Percentiles rank a stretch among this genome's conserved stretches.
phyloP scores from a whole-genome alignment of 2,329 filamentous ascomycete species.

The Phyllosticta citriasiana region DNA sequence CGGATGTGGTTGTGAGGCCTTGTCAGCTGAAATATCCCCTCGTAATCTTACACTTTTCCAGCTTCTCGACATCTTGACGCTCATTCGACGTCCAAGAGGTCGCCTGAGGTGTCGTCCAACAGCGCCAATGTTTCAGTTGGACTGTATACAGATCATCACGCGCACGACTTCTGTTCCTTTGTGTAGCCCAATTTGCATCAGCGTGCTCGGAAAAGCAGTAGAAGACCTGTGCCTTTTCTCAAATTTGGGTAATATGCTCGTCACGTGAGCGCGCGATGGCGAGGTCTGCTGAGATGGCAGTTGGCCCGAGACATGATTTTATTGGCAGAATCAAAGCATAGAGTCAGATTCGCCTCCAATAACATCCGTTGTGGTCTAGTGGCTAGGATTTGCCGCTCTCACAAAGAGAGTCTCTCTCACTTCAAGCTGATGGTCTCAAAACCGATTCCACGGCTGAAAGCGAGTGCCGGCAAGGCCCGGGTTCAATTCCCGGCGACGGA shows the following conservation, averaged over 20 bases:
- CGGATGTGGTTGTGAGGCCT: background rate
- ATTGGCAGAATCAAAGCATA: background rate
- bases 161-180: no score
- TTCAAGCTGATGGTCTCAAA: background rate
- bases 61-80: background rate
- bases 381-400: background rate
- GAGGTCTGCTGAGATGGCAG: no score
- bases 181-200: no score
- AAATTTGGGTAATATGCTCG: no score
- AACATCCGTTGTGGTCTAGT: background rate
- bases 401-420: background rate
- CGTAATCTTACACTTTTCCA: background rate
- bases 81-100: no score
- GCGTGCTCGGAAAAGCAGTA: no score
- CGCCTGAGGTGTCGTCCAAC: no score
- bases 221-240: no score
- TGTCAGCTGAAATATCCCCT: background rate
- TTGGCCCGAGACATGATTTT: no score
- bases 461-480: background rate
- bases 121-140: no score
- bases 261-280: no score
- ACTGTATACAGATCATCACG: no score
- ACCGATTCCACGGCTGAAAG: background rate
- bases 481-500: background rate
- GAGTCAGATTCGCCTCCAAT: background rate